Conservation (phyloP, 495 filamentous ascomycete species). For the Penicillium crystallinum region DNA sequence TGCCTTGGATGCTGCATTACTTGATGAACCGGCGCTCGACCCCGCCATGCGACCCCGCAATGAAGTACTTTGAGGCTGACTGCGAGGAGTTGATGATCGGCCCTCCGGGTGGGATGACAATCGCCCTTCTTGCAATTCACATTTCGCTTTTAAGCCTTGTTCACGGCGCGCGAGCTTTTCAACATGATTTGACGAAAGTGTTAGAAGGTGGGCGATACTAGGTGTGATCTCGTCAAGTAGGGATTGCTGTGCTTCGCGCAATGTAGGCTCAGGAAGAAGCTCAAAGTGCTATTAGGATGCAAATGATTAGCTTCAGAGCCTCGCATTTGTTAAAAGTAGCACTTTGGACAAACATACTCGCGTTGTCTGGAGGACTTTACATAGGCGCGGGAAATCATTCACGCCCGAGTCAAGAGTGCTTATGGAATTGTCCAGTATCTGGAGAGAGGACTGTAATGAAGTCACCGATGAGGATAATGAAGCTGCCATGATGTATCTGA, state of each 20-base stretch:
- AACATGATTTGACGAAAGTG: slow-evolving; percentile 61
- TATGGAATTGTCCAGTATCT: slow-evolving; percentile 70
- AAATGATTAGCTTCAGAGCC: not conserved
- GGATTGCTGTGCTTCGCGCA: slow-evolving; percentile 61
- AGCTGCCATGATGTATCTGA: slow-evolving; percentile 29
- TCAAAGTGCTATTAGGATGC: slow-evolving; percentile 65
- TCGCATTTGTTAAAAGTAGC: not conserved
- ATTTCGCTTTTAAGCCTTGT: slow-evolving; percentile 61
- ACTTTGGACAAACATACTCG: slow-evolving; percentile 44
- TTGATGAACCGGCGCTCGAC: slow-evolving; percentile 30
- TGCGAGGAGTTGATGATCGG: slow-evolving; percentile 20
- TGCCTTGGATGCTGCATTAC: slow-evolving; percentile 55
- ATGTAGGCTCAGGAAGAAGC: slow-evolving; percentile 62
- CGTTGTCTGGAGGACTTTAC: slow-evolving; percentile 65
- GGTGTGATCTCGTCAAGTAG: slow-evolving; percentile 70
- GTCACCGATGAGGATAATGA: slow-evolving; percentile 61
- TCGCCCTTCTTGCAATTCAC: slow-evolving; percentile 65
- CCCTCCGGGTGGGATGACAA: slow-evolving; percentile 40
- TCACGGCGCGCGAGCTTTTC: slow-evolving; percentile 68
- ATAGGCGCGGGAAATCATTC: slow-evolving; percentile 67
- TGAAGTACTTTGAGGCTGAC: slow-evolving; percentile 19
- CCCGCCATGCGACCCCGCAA: slow-evolving; percentile 23
- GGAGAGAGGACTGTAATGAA: slow-evolving; percentile 64
- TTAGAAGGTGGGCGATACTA: slow-evolving; percentile 63
- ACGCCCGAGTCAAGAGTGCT: slow-evolving; percentile 66